Evolutionary conservation across 306 rosid genomes (phyloP), one percentile per base, ranked within the genome.

Genomic region (Cercis canadensis): DNA sequence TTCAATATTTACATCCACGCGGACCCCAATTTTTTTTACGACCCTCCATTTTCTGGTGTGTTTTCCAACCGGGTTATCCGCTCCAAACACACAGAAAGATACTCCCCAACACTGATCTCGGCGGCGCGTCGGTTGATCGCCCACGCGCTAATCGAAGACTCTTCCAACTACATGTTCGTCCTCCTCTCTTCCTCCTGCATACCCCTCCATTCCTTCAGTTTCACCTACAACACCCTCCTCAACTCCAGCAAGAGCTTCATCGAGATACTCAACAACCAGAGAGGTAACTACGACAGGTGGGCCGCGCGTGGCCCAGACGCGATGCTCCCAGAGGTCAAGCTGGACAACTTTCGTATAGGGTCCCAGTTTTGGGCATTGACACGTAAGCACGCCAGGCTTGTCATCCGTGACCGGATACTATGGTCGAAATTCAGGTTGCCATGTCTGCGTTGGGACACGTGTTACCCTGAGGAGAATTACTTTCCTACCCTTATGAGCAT

Each of bases 321-420:
- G 52, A 92, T 89, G 96, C 76, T 87, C 0, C 96, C 88, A 15
- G 78, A 80, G 62, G 89, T 89, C 67, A 82, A 12, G 36, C 24
- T 85, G 5, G 91, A 81, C 73, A 81, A 88, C 0, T 83, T 88
- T 11, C 91, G 89, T 6, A 80, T 88, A 0, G 87, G 96, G 76
- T 92, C 97, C 6, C 96, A 87, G 65, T 92, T 92, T 4, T 92
- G 93, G 96, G 83, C 82, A 0, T 31, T 87, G 63, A 92, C 87
- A 62, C 88, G 96, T 14, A 83, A 82, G 83, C 97, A 89, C 70
- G 97, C 92, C 12, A 58, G 84, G 78, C 34, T 78, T 0, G 88
- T 89, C 0, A 86, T 75, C 3, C 46, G 66, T 0, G 97, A 92
- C 65, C 59, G 60, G 0, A 69, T 0, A 33, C 60, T 68, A 4